phyloP scores from a whole-genome alignment of 768 basidiomycete genomes.

The Mycena haematopus region DNA sequence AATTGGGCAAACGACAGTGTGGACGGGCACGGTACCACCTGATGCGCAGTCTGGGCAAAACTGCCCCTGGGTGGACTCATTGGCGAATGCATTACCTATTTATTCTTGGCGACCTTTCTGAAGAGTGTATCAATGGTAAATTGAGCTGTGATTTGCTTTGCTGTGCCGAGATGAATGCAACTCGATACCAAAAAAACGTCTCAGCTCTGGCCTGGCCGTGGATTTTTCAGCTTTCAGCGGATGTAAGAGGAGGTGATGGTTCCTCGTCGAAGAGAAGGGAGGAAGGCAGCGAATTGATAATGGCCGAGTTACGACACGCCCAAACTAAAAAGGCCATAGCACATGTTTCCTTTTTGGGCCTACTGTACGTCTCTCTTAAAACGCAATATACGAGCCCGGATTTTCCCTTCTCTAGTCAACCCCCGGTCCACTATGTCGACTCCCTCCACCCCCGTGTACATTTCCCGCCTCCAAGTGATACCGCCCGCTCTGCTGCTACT shows the following conservation, averaged over 20 bases:
- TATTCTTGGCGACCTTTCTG: background rate
- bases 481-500: slow-evolving; percentile 28
- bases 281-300: background rate
- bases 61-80: background rate
- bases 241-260: slow-evolving; percentile 13
- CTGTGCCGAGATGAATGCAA: background rate
- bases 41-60: background rate
- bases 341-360: background rate
- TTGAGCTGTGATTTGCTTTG: slow-evolving; percentile 8
- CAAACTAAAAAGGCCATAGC: background rate
- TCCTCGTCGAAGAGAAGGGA: background rate
- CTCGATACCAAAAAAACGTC: background rate
- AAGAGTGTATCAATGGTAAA: slow-evolving; percentile 5
- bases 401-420: background rate
- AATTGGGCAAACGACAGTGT: slow-evolving; percentile 10
- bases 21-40: slow-evolving; percentile 8
- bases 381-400: background rate
- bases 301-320: background rate
- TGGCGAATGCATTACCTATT: slow-evolving; percentile 1
- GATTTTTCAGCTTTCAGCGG: slow-evolving; percentile 6
- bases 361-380: background rate
- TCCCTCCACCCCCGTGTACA: slow-evolving; percentile 7
- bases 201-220: background rate
- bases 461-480: slow-evolving; percentile 20
- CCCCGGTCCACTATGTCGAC: slow-evolving; percentile 16